Percentiles rank a stretch among this genome's conserved stretches.
Conservation (phyloP, 1,284 basidiomycete genomes). For the Heliocybe sulcata region DNA sequence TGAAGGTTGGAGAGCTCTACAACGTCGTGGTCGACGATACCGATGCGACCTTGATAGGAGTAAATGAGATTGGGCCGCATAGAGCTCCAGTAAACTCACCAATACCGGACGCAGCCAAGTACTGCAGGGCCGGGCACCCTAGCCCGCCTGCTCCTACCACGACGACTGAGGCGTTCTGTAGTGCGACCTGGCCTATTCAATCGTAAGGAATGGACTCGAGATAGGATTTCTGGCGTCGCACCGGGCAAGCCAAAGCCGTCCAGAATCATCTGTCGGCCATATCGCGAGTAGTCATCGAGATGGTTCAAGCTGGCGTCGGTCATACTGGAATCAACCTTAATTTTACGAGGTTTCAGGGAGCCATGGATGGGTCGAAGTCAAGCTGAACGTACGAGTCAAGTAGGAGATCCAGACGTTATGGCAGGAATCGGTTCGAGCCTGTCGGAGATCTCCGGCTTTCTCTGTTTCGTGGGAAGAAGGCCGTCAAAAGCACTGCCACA, state of each 20-base stretch:
- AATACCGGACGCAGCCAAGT: constrained; percentile 87
- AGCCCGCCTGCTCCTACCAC: constrained; percentile 95
- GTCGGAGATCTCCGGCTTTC: no score
- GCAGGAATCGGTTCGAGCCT: no score
- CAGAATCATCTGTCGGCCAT: constrained; percentile 97
- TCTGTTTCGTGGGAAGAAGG: no score
- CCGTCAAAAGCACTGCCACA: no score
- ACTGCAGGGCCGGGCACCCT: constrained; percentile 93
- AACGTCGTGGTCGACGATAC: constrained; percentile 86
- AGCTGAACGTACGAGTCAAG: no score
- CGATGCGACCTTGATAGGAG: constrained; percentile 56
- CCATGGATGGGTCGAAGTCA: no score
- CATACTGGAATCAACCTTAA: neutral
- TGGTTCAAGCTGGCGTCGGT: constrained; percentile 22
- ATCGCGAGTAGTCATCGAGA: constrained; percentile 77
- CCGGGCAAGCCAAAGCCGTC: constrained; percentile 84
- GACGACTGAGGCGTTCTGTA: constrained; percentile 71
- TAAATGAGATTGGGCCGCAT: neutral
- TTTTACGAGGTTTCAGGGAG: no score
- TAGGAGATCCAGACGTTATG: no score
- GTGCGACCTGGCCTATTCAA: constrained; percentile 71
- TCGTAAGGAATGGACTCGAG: no score
- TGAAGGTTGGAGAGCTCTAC: constrained; percentile 94
- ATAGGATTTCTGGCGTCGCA: constrained; percentile 16
- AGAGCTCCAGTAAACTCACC: constrained; percentile 44